Conservation (phyloP, 768 basidiomycete genomes). For the Trametes coccinea region DNA sequence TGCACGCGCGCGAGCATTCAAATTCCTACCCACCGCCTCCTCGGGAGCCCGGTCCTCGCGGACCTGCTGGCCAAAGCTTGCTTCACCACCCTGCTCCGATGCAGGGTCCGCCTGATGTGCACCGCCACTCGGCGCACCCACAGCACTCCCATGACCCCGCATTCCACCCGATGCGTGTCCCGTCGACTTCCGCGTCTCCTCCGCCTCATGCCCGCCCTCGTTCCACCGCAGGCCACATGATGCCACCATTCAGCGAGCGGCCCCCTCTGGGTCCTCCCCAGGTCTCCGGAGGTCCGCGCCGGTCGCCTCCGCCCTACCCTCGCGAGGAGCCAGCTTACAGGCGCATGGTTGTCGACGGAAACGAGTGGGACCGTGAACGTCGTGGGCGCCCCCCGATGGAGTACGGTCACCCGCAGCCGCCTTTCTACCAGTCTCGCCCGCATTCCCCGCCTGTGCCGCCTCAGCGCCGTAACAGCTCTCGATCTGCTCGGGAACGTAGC, state of each 20-base stretch:
- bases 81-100: constrained; percentile 67
- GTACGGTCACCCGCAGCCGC: constrained; percentile 29
- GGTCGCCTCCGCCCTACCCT: constrained; percentile 55
- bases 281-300: constrained; percentile 56
- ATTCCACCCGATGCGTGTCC: constrained; percentile 53
- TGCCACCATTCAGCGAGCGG: constrained; percentile 33
- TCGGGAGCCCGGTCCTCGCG: constrained; percentile 48
- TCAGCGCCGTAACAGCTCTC: constrained; percentile 49
- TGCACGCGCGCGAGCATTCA: constrained; percentile 57
- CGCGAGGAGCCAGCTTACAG: constrained; percentile 63
- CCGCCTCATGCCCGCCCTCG: constrained; percentile 50
- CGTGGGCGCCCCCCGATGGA: constrained; percentile 22
- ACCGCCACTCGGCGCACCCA: constrained; percentile 46
- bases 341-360: constrained; percentile 43
- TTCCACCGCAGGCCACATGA: constrained; percentile 40
- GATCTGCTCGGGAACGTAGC: constrained; percentile 36
- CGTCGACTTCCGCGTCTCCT: constrained; percentile 63
- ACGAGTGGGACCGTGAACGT: constrained; percentile 53
- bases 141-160: constrained; percentile 59
- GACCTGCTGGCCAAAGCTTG: constrained; percentile 55
- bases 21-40: constrained; percentile 33
- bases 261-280: constrained; percentile 47
- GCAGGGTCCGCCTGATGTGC: constrained; percentile 44
- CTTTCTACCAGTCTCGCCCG: constrained; percentile 37
- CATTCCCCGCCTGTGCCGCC: constrained; percentile 34